Evolutionary conservation across 2,329 filamentous ascomycete species (phyloP).

Genomic region (Aspergillus novoparasiticus): DNA sequence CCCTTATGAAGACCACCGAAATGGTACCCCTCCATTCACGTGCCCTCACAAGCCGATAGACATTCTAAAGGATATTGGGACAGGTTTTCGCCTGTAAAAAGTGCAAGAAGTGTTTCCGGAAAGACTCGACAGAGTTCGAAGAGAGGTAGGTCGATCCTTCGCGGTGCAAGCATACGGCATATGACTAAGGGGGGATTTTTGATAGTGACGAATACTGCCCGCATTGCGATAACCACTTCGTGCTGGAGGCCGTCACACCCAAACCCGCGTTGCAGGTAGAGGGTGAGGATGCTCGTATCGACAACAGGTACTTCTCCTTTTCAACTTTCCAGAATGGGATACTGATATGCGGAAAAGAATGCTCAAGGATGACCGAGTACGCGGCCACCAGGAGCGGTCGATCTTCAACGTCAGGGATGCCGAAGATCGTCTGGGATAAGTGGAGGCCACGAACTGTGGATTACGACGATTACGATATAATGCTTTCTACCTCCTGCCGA

Average conservation of each 20-base stretch:
- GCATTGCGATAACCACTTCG: slow-evolving; percentile 98
- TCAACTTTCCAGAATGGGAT: not conserved
- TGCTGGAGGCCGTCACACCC: slow-evolving; percentile 83
- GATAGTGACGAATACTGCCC: slow-evolving; percentile 93
- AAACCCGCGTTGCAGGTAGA: slow-evolving; percentile 84
- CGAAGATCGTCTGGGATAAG: slow-evolving; percentile 73
- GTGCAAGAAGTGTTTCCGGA: slow-evolving; percentile 97
- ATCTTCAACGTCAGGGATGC: slow-evolving; percentile 78
- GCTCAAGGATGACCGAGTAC: slow-evolving; percentile 85
- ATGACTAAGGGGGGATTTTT: not conserved
- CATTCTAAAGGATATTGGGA: slow-evolving; percentile 31
- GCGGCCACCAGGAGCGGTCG: slow-evolving; percentile 59
- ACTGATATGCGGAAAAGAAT: slow-evolving; percentile 56
- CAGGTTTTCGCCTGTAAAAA: slow-evolving; percentile 89
- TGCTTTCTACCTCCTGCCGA: slow-evolving; percentile 20
- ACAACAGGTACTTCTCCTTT: slow-evolving; percentile 59
- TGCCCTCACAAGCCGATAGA: not conserved
- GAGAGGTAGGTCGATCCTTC: slow-evolving; percentile 58
- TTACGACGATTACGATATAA: slow-evolving; percentile 38
- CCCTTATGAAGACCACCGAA: slow-evolving; percentile 74
- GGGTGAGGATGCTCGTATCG: slow-evolving; percentile 83
- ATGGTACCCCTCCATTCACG: slow-evolving; percentile 58
- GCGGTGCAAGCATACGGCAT: not conserved
- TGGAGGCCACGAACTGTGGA: slow-evolving; percentile 4
- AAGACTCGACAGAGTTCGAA: slow-evolving; percentile 88